Evolutionary conservation across 306 rosid genomes (phyloP).

Genomic region (Casuarina glauca): DNA sequence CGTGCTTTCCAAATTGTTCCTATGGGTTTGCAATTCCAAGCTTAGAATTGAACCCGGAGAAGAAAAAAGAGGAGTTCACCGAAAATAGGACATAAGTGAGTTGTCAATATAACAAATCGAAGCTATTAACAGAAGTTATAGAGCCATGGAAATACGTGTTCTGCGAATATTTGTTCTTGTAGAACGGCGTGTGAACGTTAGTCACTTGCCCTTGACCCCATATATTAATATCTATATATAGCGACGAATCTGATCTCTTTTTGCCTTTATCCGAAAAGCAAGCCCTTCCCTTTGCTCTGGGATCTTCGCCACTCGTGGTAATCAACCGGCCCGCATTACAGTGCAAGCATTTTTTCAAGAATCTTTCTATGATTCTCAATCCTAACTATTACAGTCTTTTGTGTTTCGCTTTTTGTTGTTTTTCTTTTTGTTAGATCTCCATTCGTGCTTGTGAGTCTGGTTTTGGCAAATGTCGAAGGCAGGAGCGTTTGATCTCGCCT

Average conservation of each 20-base stretch:
- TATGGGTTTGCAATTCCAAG: too few relatives aligned
- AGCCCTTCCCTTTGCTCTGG: neutral
- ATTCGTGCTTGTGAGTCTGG: conserved; percentile 2
- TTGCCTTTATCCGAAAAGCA: neutral
- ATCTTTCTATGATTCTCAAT: neutral
- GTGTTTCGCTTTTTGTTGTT: neutral
- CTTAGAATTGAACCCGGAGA: too few relatives aligned
- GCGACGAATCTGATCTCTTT: neutral
- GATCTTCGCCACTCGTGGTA: neutral
- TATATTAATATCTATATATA: too few relatives aligned
- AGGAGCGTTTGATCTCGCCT: conserved; percentile 81
- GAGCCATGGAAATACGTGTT: too few relatives aligned
- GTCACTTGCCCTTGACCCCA: too few relatives aligned
- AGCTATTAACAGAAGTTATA: too few relatives aligned
- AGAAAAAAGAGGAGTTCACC: too few relatives aligned
- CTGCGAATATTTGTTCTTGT: too few relatives aligned
- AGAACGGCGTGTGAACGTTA: too few relatives aligned
- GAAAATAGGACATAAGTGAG: too few relatives aligned
- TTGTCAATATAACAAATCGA: too few relatives aligned
- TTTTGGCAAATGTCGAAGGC: conserved; percentile 41
- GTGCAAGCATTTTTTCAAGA: neutral
- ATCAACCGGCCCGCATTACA: neutral
- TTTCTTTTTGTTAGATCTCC: neutral
- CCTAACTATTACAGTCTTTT: neutral
- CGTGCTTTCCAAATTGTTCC: too few relatives aligned